Percentiles rank a stretch among this genome's conserved stretches.
phyloP scores from a whole-genome alignment of 1,284 basidiomycete genomes.

The Singerocomus inundabilis region DNA sequence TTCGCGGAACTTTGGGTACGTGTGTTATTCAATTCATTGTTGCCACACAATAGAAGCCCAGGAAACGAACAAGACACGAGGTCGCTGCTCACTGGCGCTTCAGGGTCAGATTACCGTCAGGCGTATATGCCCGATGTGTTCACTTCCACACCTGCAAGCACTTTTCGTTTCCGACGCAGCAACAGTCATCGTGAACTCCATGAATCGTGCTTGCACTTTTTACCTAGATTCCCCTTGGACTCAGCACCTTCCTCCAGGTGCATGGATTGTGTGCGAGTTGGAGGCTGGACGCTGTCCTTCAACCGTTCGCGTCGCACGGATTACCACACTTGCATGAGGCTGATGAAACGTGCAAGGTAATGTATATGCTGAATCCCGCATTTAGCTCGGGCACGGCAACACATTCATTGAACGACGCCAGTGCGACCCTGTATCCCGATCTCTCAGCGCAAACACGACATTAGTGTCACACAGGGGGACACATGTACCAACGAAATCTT shows the following conservation, averaged over 20 bases:
- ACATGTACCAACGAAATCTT: slow-evolving; percentile 41
- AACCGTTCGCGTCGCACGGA: slow-evolving; percentile 10
- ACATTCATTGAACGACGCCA: background rate
- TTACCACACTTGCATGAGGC: slow-evolving; percentile 3
- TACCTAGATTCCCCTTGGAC: slow-evolving; percentile 32
- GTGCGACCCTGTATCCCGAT: slow-evolving; percentile 44
- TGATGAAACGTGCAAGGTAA: slow-evolving; percentile 33
- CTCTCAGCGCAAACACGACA: slow-evolving; percentile 21
- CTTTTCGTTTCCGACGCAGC: background rate
- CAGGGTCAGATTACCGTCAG: background rate
- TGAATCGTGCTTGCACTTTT: background rate
- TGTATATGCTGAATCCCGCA: slow-evolving; percentile 41
- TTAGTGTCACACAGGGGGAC: slow-evolving; percentile 37
- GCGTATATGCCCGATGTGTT: background rate
- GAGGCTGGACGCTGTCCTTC: slow-evolving; percentile 4
- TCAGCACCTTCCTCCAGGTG: slow-evolving; percentile 34
- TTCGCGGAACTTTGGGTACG: no score
- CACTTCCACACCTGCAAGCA: background rate
- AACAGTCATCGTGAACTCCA: background rate
- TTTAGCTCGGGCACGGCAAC: slow-evolving; percentile 26
- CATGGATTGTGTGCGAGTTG: slow-evolving; percentile 39
- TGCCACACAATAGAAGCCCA: background rate
- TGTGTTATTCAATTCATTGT: background rate
- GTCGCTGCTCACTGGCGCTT: background rate
- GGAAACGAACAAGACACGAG: background rate